Evolutionary conservation across 2,329 filamentous ascomycete genomes (phyloP).

Genomic region (Hypoxylon sp.): DNA sequence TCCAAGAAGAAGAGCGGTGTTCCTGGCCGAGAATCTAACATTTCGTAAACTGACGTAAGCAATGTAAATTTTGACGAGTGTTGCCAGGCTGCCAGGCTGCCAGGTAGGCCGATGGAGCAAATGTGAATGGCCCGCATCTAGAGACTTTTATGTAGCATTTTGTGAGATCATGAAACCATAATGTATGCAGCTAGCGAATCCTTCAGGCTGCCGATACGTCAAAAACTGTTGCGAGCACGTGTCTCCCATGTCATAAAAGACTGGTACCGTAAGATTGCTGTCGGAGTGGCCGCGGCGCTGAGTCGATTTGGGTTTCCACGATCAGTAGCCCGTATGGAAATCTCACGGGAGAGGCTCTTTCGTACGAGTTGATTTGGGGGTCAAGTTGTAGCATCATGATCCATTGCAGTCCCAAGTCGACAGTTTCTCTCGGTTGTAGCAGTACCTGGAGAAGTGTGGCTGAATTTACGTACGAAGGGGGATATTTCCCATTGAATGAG

Average conservation of each 20-base stretch:
- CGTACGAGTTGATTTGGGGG: conserved; percentile 2
- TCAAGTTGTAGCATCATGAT: neutral
- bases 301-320: conserved; percentile 12
- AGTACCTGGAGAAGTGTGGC: conserved; percentile 19
- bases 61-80: conserved; percentile 16
- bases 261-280: conserved; percentile 24
- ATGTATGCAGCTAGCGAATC: conserved; percentile 39
- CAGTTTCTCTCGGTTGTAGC: neutral
- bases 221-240: conserved; percentile 34
- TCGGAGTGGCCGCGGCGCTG: conserved; percentile 18
- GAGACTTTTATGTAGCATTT: conserved; percentile 35
- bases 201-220: conserved; percentile 31
- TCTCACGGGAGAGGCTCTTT: conserved; percentile 7
- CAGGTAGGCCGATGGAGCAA: conserved; percentile 13
- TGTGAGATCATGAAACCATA: conserved; percentile 41
- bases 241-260: conserved; percentile 29
- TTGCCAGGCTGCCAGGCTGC: neutral
- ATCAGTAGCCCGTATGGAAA: conserved; percentile 11
- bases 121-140: conserved; percentile 22
- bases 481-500: conserved; percentile 21
- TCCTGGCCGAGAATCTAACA: conserved; percentile 18
- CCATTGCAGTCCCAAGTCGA: neutral
- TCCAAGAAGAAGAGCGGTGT: conserved; percentile 13
- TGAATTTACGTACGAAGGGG: conserved; percentile 5
- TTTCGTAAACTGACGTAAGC: conserved; percentile 40